A percentile compares a stretch with the other conserved stretches of the same genome.
These are phyloP conservation scores for Leucocoprinus sp. DNA, from an alignment of 768 basidiomycete genomes.

Conservation along the genomic window DNA sequence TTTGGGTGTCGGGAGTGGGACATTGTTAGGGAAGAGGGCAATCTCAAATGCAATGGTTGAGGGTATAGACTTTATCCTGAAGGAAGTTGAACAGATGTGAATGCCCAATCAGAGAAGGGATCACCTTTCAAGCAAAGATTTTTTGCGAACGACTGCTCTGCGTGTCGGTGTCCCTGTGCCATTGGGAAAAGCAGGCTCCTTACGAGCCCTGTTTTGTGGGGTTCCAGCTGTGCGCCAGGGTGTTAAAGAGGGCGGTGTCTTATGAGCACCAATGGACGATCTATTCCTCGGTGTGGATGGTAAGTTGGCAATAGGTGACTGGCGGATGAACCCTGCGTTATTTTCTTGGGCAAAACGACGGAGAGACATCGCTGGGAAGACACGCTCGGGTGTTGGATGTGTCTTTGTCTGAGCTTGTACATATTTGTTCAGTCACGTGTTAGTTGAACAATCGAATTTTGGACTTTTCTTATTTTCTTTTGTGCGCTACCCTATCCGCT, in stretches of 20 bases:
- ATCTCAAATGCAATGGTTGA: slow-evolving; percentile 71
- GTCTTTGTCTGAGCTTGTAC: slow-evolving; percentile 8
- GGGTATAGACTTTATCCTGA: slow-evolving; percentile 56
- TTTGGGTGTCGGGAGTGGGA: slow-evolving; percentile 62
- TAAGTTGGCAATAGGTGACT: slow-evolving; percentile 25
- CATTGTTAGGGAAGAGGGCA: slow-evolving; percentile 74
- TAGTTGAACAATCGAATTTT: slow-evolving; percentile 37
- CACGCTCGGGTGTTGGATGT: neutral
- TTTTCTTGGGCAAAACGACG: slow-evolving; percentile 53
- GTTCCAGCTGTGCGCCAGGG: slow-evolving; percentile 69
- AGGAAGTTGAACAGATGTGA: neutral
- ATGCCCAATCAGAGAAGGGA: slow-evolving; percentile 8
- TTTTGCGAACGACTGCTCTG: slow-evolving; percentile 56
- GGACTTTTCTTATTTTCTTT: slow-evolving; percentile 17
- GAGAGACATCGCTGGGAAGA: slow-evolving; percentile 35
- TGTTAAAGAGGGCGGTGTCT: slow-evolving; percentile 65
- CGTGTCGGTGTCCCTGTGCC: slow-evolving; percentile 31
- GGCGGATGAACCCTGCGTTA: slow-evolving; percentile 27
- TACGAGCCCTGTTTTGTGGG: slow-evolving; percentile 42
- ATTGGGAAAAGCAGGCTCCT: slow-evolving; percentile 24
- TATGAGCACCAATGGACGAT: slow-evolving; percentile 43
- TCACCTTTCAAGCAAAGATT: slow-evolving; percentile 55
- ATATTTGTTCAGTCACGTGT: slow-evolving; percentile 33
- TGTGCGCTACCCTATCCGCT: slow-evolving; percentile 14
- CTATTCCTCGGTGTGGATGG: slow-evolving; percentile 37